Percentiles rank a stretch among this genome's conserved stretches.
Evolutionary conservation across 257 asterid species (phyloP).

Genomic region (Prunella vulgaris): DNA sequence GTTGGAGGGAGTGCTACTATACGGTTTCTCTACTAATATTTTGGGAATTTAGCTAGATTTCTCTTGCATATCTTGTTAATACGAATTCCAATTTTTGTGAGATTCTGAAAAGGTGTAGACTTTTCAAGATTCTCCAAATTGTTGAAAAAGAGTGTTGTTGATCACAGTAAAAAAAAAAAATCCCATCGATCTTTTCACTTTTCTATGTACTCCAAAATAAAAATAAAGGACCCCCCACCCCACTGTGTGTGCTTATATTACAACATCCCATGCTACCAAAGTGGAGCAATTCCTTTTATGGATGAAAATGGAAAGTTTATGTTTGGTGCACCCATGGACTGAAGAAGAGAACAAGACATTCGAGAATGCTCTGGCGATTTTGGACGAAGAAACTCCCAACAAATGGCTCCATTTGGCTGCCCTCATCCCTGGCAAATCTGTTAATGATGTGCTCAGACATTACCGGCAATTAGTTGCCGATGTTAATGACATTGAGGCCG

Average conservation of each 20-base stretch:
- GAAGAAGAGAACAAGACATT: conserved; percentile 75
- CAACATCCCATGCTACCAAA: background rate
- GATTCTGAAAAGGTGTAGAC: conserved; percentile 15
- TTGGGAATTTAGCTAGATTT: conserved; percentile 7
- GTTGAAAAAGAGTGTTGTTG: conserved; percentile 23
- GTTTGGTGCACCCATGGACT: conserved; percentile 55
- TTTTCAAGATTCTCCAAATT: conserved; percentile 28
- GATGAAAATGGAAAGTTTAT: conserved; percentile 46
- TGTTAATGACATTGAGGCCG: conserved; percentile 71
- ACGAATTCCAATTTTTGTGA: conserved; percentile 15
- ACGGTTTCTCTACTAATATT: background rate
- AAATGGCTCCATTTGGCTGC: conserved; percentile 66
- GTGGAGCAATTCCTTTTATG: background rate
- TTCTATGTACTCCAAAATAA: background rate
- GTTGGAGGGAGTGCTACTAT: background rate
- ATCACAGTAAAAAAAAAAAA: conserved; percentile 19
- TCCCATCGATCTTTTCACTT: conserved; percentile 12
- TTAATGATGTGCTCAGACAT: conserved; percentile 64
- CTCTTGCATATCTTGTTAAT: background rate
- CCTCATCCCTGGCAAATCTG: conserved; percentile 70
- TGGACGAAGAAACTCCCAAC: conserved; percentile 63
- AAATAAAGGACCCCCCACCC: background rate
- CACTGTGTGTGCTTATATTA: background rate
- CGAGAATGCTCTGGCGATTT: conserved; percentile 66
- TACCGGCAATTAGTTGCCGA: conserved; percentile 62